These are phyloP conservation scores for Nicotiana obtusifolia DNA, from an alignment of 257 asterid species.

Conservation along the genomic window DNA sequence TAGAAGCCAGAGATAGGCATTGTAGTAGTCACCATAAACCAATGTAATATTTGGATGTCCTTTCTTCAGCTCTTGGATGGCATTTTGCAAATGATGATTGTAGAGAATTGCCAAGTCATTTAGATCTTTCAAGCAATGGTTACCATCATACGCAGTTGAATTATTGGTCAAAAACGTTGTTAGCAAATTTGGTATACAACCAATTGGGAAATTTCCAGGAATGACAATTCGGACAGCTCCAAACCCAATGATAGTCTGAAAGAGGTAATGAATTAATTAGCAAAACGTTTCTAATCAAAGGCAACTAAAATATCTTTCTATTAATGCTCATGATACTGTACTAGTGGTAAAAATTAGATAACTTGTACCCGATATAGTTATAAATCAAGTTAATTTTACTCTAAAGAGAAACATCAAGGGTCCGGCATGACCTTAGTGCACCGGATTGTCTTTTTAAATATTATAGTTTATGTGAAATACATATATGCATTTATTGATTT, in stretches of 20 bases:
- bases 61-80: constrained; percentile 16
- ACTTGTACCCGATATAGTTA: too few species aligned
- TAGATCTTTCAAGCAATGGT: constrained; percentile 21
- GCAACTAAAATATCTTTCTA: too few species aligned
- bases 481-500: neutral
- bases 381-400: too few species aligned
- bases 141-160: constrained; percentile 7
- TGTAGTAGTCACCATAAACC: constrained; percentile 21
- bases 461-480: neutral
- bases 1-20: constrained; percentile 3
- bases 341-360: too few species aligned
- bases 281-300: neutral
- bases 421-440: too few species aligned
- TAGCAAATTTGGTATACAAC: constrained; percentile 16
- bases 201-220: constrained; percentile 24
- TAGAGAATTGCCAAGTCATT: constrained; percentile 10
- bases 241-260: constrained; percentile 10
- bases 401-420: too few species aligned
- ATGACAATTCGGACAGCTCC: constrained; percentile 2
- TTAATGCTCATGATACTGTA: too few species aligned
- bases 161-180: constrained; percentile 10
- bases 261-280: neutral
- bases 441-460: neutral
- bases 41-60: constrained; percentile 7
- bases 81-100: constrained; percentile 14